phyloP scores from a whole-genome alignment of 169 alveolate species.

The Eimeria falciformis region DNA sequence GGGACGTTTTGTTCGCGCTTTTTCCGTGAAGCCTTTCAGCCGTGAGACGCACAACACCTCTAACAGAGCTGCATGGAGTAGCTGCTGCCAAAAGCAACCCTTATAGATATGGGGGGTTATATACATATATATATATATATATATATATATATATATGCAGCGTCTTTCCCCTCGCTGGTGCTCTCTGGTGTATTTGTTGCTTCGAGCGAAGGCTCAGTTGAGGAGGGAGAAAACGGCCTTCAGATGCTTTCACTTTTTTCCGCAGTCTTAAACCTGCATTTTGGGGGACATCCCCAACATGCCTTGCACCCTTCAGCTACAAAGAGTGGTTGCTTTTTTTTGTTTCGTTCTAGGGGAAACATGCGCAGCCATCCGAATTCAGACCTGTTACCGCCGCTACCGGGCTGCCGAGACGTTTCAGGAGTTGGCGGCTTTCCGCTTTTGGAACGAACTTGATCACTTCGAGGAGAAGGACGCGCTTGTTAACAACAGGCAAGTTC shows the following conservation, averaged over 20 bases:
- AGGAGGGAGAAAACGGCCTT: too few species aligned
- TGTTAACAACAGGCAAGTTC: constrained; percentile 68
- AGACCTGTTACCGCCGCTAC: constrained; percentile 59
- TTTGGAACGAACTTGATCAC: constrained; percentile 74
- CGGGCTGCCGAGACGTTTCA: constrained; percentile 74
- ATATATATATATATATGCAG: background rate
- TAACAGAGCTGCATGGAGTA: background rate
- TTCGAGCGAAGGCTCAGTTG: too few species aligned
- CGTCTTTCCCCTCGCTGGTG: too few species aligned
- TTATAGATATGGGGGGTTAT: background rate
- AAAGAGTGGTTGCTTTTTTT: background rate
- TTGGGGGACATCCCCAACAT: background rate
- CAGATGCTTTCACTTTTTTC: too few species aligned
- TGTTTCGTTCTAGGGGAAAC: constrained; percentile 19
- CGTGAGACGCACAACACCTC: background rate
- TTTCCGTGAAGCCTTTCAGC: constrained; percentile 20
- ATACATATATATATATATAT: background rate
- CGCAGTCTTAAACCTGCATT: background rate
- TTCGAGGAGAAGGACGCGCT: constrained; percentile 76
- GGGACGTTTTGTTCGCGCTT: constrained; percentile 52
- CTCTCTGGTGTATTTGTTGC: too few species aligned
- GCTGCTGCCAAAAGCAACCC: background rate
- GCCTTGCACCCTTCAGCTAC: background rate
- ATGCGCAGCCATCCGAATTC: constrained; percentile 60
- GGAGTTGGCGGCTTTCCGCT: constrained; percentile 68